Conservation (phyloP, 2,329 filamentous ascomycete species). For the Dactylellina haptotyla region DNA sequence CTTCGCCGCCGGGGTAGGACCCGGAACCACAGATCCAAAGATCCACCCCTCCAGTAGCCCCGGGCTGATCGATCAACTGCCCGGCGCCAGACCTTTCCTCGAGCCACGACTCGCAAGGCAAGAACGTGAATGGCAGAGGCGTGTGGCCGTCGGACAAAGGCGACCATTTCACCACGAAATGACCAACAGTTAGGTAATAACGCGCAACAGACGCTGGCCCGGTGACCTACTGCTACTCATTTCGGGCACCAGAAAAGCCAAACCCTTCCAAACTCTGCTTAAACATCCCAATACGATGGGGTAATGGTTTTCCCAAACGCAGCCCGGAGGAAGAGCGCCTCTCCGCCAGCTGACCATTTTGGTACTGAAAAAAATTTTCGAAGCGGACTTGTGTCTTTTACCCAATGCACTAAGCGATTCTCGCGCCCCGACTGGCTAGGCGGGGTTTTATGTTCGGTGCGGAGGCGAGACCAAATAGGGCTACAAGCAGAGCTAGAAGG, state of each 20-base stretch:
- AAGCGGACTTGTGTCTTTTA: slow-evolving; percentile 5
- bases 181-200: slow-evolving; percentile 53
- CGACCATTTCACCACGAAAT: slow-evolving; percentile 51
- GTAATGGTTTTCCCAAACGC: slow-evolving; percentile 35
- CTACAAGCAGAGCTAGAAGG: neutral
- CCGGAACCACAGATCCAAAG: slow-evolving; percentile 26
- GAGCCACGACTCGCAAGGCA: neutral
- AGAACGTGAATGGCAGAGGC: neutral
- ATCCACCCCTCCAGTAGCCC: neutral
- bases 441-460: slow-evolving; percentile 26
- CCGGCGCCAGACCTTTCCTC: neutral
- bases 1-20: slow-evolving; percentile 29
- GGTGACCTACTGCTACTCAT: slow-evolving; percentile 39
- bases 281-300: slow-evolving; percentile 18
- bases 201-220: slow-evolving; percentile 35
- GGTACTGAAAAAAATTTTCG: slow-evolving; percentile 7
- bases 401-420: slow-evolving; percentile 23
- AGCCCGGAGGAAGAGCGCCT: slow-evolving; percentile 46
- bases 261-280: slow-evolving; percentile 1
- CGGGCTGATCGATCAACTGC: neutral
- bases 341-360: slow-evolving; percentile 43
- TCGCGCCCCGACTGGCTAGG: slow-evolving; percentile 1
- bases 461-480: slow-evolving; percentile 11
- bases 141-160: slow-evolving; percentile 31
- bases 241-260: slow-evolving; percentile 33